Conservation (phyloP, 805 yeast genomes). For the Myxozyma kluyveri region DNA sequence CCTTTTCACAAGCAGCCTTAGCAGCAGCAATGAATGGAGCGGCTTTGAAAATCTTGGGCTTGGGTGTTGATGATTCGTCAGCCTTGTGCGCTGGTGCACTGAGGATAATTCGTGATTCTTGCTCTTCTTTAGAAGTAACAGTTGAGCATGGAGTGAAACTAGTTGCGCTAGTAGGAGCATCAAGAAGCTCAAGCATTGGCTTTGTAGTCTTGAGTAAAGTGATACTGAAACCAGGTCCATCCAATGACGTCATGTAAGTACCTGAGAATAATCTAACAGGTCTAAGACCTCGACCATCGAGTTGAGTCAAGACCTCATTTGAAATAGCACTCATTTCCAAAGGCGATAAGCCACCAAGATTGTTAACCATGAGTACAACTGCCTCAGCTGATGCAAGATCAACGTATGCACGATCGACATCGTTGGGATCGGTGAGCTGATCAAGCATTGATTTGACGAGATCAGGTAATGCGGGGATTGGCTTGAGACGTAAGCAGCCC, state of each 20-base stretch:
- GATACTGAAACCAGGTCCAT: slow-evolving; percentile 88
- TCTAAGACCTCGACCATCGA: slow-evolving; percentile 39
- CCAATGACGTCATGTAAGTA: slow-evolving; percentile 81
- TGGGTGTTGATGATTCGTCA: slow-evolving; percentile 35
- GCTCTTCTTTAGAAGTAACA: slow-evolving; percentile 31
- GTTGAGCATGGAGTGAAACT: slow-evolving; percentile 61
- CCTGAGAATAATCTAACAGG: slow-evolving; percentile 75
- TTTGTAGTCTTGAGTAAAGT: slow-evolving; percentile 71
- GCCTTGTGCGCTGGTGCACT: slow-evolving; percentile 24
- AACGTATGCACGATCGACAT: slow-evolving; percentile 78
- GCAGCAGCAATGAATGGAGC: slow-evolving; percentile 40
- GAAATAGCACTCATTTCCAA: slow-evolving; percentile 75
- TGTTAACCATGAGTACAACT: slow-evolving; percentile 70
- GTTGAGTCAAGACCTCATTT: slow-evolving; percentile 42
- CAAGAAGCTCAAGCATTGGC: slow-evolving; percentile 58
- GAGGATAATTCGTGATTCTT: slow-evolving; percentile 26
- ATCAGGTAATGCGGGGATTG: slow-evolving; percentile 68
- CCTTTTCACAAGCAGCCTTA: slow-evolving; percentile 49
- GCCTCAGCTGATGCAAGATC: slow-evolving; percentile 61
- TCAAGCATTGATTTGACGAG: slow-evolving; percentile 58
- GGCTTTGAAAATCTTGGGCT: slow-evolving; percentile 35
- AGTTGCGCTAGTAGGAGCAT: slow-evolving; percentile 71
- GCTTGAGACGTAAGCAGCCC: slow-evolving; percentile 62
- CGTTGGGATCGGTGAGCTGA: slow-evolving; percentile 59
- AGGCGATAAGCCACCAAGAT: slow-evolving; percentile 84